Base-by-base conservation (phyloP, 495 filamentous ascomycete species). In the Xylona heveae region DNA sequence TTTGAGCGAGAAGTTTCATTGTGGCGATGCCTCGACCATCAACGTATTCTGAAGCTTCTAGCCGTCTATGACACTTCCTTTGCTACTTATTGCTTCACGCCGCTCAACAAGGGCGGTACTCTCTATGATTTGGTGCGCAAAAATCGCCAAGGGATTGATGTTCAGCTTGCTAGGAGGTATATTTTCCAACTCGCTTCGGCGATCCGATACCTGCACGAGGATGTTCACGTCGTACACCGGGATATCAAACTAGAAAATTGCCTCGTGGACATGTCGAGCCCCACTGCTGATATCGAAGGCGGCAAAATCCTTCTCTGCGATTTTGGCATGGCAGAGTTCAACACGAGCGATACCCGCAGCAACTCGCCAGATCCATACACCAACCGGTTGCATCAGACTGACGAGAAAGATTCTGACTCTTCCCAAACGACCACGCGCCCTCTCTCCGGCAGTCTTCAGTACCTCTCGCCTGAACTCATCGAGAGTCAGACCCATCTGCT, bases 191-290 rank as follows among this genome's bases (percentile, higher is more conserved):
- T 81, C 12, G 71, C 74, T 9, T 66, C 59, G 23, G 74, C 75
- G 3, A 46, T 80, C 10, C 64, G 75, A 14, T 81, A 81, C 48
- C 50, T 81, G 1, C 75, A 81, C 39, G 64, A 80, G 48, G 75
- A 81, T 45, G 64, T 74, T 18, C 60, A 62, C 1, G 61, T 81
- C 24, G 68, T 78, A 6, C 75, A 81, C 43, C 56, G 75, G 19
- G 75, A 81, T 43, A 67, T 81, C 43, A 81, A 81, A 50, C 61
- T 80, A 5, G 75, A 81, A 46, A 81, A 81, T 39, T 81, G 75
- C 39, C 60, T 81, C 6, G 43, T 81, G 16, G 73, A 80, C 39
- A 51, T 57, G 39, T 50, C 55, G n/a, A 45, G 38, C 9, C 61
- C 66, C 0, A 45, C 58, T 26, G 51, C 58, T 4, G 38, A 42